Percentiles rank a stretch among this genome's conserved stretches.
Conservation (phyloP, 169 alveolate species). For the Plasmodium gallinaceum region DNA sequence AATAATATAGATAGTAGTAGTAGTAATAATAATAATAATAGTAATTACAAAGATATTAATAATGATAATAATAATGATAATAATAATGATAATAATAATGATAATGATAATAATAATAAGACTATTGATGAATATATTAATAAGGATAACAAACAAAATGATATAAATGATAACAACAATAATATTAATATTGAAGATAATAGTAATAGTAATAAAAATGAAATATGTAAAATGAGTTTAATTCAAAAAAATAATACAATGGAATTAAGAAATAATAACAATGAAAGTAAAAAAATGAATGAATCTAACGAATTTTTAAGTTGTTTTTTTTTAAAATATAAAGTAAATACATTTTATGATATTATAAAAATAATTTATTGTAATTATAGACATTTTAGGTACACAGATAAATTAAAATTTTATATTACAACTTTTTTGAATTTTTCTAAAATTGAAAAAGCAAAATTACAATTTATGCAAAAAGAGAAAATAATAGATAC, state of each 20-base stretch:
- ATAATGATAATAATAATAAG: not conserved
- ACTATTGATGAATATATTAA: not conserved
- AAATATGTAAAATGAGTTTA: not conserved
- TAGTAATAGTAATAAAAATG: not conserved
- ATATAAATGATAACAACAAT: not conserved
- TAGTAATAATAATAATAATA: not conserved
- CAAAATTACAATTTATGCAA: slow-evolving; percentile 54
- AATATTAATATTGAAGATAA: not conserved
- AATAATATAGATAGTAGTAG: not conserved
- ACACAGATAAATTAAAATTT: slow-evolving; percentile 30
- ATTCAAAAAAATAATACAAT: not conserved
- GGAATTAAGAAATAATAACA: not conserved
- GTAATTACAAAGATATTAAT: not conserved
- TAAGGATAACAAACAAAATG: not conserved
- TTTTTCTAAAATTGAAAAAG: slow-evolving; percentile 51
- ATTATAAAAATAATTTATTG: slow-evolving; percentile 43
- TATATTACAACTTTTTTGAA: slow-evolving; percentile 38
- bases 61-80: not conserved
- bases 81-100: not conserved
- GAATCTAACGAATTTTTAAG: not conserved
- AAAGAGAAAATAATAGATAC: slow-evolving; percentile 42
- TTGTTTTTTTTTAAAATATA: slow-evolving; percentile 17
- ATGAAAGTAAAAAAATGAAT: not conserved
- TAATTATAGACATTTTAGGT: slow-evolving; percentile 13
- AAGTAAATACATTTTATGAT: slow-evolving; percentile 32